Evolutionary conservation across 768 basidiomycete species (phyloP).

Genomic region (Tephrocybe sp.): DNA sequence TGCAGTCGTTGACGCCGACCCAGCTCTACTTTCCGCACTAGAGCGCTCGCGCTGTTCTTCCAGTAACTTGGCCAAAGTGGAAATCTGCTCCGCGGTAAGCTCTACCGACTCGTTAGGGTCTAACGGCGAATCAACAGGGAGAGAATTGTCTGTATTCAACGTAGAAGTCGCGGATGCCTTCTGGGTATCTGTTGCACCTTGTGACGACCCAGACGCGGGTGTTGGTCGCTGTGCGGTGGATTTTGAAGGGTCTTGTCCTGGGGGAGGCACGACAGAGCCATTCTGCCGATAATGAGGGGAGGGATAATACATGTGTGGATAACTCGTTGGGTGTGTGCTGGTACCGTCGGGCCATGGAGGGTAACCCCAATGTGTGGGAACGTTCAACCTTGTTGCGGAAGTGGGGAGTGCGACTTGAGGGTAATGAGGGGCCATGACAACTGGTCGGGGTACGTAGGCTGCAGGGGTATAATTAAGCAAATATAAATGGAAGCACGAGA

Average conservation of each 20-base stretch:
- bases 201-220: slow-evolving; percentile 5
- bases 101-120: slow-evolving; percentile 18
- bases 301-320: slow-evolving; percentile 33
- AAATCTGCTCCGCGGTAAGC: slow-evolving; percentile 23
- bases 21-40: slow-evolving; percentile 18
- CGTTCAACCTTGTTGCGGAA: slow-evolving; percentile 46
- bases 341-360: slow-evolving; percentile 35
- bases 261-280: slow-evolving; percentile 15
- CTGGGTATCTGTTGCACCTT: slow-evolving; percentile 1
- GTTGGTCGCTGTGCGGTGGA: slow-evolving; percentile 2
- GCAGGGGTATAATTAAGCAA: not conserved
- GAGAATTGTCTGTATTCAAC: not conserved
- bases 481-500: slow-evolving; percentile 1
- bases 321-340: slow-evolving; percentile 33
- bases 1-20: slow-evolving; percentile 9
- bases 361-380: slow-evolving; percentile 36
- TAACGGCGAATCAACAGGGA: slow-evolving; percentile 24
- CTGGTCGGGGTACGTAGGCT: slow-evolving; percentile 43
- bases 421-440: slow-evolving; percentile 42
- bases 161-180: not conserved
- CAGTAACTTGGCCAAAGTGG: slow-evolving; percentile 23
- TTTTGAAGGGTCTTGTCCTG: slow-evolving; percentile 3
- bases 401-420: slow-evolving; percentile 48
- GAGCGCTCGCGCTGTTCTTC: slow-evolving; percentile 30
- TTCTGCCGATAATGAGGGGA: slow-evolving; percentile 47